Evolutionary conservation across 805 yeast genomes (phyloP), one percentile per base, ranked within the genome.

Genomic region (Alloascoidea africana): DNA sequence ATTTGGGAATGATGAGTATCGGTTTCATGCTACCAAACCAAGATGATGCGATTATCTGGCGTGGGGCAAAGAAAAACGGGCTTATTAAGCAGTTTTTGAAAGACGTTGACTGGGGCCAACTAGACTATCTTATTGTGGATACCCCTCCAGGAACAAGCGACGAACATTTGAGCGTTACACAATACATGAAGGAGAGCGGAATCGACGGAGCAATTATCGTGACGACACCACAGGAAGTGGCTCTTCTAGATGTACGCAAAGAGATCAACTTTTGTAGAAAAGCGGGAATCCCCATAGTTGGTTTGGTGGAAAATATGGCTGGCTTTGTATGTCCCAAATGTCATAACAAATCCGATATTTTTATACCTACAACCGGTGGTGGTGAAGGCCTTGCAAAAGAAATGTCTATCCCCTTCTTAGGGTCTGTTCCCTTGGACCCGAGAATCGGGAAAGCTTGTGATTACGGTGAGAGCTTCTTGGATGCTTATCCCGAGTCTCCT

Each of bases 91-190:
- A 86, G 59, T 91, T 91, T 49, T 63, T 91, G 38, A 85, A 82
- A 51, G 96, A 89, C 48, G 96, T 91, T 2, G 86, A 84, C 49
- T 91, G 99, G 99, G 95, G 94, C 3, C 45, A 49, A 11, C 48
- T 65, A 11, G 96, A 91, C 55, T 91, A 82, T 50, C 63, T 91
- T 46, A 69, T 91, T 13, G 80, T 91, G 14, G 99, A 91, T 51
- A 91, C 99, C 0, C 99, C 98, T 0, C 99, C 99, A 0, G 98
- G 99, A 0, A 91, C 99, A 0, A 80, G 95, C 0, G 99, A 91
- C 57, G 99, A 91, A 55, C 99, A 91, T 58, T 66, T 91, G 33
- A 77, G 94, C 4, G 87, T 91, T 19, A 83, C 87, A 19, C 76
- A 82, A 37, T 87, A 83, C 51, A 62, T 91, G 69, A 81, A 83